Evolutionary conservation across 495 filamentous ascomycete genomes (phyloP), one percentile per base, ranked within the genome.

Genomic region (Hypomontagnella monticulosa): DNA sequence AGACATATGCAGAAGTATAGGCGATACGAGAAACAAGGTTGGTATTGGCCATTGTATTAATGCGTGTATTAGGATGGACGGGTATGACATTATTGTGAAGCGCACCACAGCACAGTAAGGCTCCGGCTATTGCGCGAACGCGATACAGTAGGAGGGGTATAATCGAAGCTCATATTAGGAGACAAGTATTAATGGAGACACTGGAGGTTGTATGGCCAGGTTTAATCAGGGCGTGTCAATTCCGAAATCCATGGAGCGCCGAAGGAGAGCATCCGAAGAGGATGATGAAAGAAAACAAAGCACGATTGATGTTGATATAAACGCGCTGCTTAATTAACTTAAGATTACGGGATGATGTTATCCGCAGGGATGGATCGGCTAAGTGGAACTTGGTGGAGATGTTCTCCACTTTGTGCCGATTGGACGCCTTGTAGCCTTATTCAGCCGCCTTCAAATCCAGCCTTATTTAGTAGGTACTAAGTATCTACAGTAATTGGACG

Each of bases 1-100:
- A 68, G 71, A 86, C 88, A 78, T 95, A 98, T 65, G 88, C 83
- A 49, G 88, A 89, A 61, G 82, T 87, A 81, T 97, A 97, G 71
- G 93, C 85, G 73, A 96, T 87, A 69, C 88, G 88, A 74, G 90
- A 90, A 70, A 91, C 57, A 52, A 77, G 71, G 14, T 66, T 71
- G 1, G 61, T 54, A 49, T 63, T 69, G 53, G 71, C 72, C 78
- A 75, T 79, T 63, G 55, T 62, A 47, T 40, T 62, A 56, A 46
- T 56, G 43, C 32, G 23, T 9, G 53, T 36, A 57, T 32, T 63
- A 41, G 49, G 42, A 37, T 38, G 15, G 20, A 53, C 8, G 20
- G 18, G 15, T 54, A 50, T 57, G 49, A 41, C 52, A 64, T 58
- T 57, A 15, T 66, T 19, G 48, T 52, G 54, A 27, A 33, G 49